Conservation (phyloP, 2,329 filamentous ascomycete genomes). For the Clonostachys rosea region DNA sequence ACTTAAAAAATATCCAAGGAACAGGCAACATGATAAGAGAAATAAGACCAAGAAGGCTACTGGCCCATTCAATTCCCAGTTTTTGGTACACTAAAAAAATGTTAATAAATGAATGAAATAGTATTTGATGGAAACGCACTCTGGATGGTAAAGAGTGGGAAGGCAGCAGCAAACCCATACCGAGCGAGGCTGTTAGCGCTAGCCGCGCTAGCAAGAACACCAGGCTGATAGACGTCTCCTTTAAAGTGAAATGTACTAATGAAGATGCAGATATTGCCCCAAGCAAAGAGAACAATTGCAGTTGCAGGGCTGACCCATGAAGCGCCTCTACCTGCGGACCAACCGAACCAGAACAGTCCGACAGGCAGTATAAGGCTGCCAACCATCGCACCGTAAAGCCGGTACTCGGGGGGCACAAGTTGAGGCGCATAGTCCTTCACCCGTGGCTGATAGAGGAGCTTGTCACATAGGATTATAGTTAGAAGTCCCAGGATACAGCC, state of each 20-base stretch:
- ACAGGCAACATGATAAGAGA: slow-evolving; percentile 41
- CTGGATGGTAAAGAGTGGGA: slow-evolving; percentile 57
- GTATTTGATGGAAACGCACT: slow-evolving; percentile 25
- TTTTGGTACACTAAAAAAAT: slow-evolving; percentile 28
- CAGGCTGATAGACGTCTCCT: slow-evolving; percentile 49
- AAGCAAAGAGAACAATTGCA: slow-evolving; percentile 51
- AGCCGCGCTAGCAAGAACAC: slow-evolving; percentile 51
- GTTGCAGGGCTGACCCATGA: slow-evolving; percentile 46
- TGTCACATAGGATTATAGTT: slow-evolving; percentile 26
- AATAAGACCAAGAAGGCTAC: slow-evolving; percentile 40
- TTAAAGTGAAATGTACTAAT: slow-evolving; percentile 47
- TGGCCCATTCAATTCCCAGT: slow-evolving; percentile 40
- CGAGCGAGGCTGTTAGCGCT: slow-evolving; percentile 55
- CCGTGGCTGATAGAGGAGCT: slow-evolving; percentile 31
- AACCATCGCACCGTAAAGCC: slow-evolving; percentile 54
- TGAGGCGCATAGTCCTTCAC: slow-evolving; percentile 18
- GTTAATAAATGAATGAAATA: not conserved
- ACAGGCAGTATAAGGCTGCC: slow-evolving; percentile 49
- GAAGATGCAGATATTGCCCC: slow-evolving; percentile 57
- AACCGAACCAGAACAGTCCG: slow-evolving; percentile 56
- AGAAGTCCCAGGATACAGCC: slow-evolving; percentile 26
- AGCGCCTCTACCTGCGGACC: slow-evolving; percentile 39
- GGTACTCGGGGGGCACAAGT: slow-evolving; percentile 44
- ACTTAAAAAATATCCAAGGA: slow-evolving; percentile 47
- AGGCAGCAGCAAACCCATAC: slow-evolving; percentile 50